phyloP scores from a whole-genome alignment of 176 grass and related monocot genomes.

The Aegilops bicornis region DNA sequence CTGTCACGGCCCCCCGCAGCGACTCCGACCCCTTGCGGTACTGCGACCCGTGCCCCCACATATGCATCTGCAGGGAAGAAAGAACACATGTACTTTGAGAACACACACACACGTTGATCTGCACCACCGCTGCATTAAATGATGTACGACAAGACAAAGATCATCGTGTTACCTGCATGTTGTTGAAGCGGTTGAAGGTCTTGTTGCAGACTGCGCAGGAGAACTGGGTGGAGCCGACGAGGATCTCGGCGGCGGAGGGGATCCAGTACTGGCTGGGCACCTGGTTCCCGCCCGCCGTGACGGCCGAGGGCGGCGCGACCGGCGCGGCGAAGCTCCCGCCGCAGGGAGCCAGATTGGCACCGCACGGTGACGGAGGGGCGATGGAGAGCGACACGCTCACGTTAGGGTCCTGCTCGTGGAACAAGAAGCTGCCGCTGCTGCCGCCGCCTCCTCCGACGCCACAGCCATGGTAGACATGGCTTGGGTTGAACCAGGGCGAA shows the following conservation, averaged over 20 bases:
- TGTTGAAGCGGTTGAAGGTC: constrained; percentile 95
- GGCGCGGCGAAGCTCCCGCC: background rate
- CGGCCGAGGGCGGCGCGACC: background rate
- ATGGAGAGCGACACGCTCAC: constrained; percentile 62
- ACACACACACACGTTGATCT: background rate
- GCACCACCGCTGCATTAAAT: background rate
- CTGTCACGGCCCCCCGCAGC: constrained; percentile 40
- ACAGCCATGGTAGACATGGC: constrained; percentile 1
- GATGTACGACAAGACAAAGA: background rate
- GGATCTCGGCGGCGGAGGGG: constrained; percentile 87
- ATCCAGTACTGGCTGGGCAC: constrained; percentile 78
- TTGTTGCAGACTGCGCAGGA: constrained; percentile 92
- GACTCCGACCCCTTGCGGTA: constrained; percentile 78
- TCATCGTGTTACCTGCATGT: constrained; percentile 65
- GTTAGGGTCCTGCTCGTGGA: constrained; percentile 38
- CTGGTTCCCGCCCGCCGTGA: background rate
- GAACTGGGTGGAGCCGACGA: constrained; percentile 75
- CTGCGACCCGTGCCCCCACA: constrained; percentile 97
- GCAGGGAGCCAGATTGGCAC: background rate
- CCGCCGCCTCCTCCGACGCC: background rate
- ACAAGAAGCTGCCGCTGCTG: constrained; percentile 8
- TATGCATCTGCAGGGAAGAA: constrained; percentile 72
- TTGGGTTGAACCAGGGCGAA: constrained; percentile 35
- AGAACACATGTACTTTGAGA: background rate
- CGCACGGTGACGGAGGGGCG: constrained; percentile 41